Conservation (phyloP, 129 eudicot species). For the Erigeron canadensis region DNA sequence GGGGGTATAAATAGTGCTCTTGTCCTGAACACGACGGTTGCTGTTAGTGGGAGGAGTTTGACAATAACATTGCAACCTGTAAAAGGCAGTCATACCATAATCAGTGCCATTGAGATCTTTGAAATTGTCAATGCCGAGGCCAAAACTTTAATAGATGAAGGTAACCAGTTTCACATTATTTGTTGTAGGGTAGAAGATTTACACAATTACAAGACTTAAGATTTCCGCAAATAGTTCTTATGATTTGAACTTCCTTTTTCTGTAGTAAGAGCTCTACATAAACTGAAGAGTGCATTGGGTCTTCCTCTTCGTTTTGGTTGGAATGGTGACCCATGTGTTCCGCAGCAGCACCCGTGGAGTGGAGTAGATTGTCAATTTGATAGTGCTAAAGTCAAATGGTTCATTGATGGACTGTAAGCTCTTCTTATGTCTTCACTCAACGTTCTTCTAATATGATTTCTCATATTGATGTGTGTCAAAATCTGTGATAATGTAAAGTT, state of each 20-base stretch:
- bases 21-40: conserved; percentile 74
- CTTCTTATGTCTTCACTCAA: conserved; percentile 15
- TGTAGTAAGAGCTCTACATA: conserved; percentile 80
- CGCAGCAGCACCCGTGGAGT: conserved; percentile 98
- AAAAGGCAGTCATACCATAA: conserved; percentile 60
- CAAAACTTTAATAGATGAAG: conserved; percentile 71
- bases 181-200: conserved; percentile 5
- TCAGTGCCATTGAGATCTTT: conserved; percentile 81
- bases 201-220: background rate
- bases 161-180: conserved; percentile 33
- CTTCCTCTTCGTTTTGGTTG: conserved; percentile 98
- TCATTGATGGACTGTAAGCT: conserved; percentile 96
- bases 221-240: conserved; percentile 6
- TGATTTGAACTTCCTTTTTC: conserved; percentile 1
- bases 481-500: background rate
- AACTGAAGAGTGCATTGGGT: conserved; percentile 64
- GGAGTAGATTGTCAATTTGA: conserved; percentile 95
- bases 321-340: conserved; percentile 99
- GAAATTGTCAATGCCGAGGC: conserved; percentile 78
- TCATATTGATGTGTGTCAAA: conserved; percentile 6
- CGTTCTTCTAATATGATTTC: background rate
- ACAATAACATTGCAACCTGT: conserved; percentile 59
- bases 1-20: conserved; percentile 69
- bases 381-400: conserved; percentile 61
- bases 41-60: conserved; percentile 85